Evolutionary conservation across 1,284 basidiomycete genomes (phyloP).

Genomic region (Rhodotorula glutinis): DNA sequence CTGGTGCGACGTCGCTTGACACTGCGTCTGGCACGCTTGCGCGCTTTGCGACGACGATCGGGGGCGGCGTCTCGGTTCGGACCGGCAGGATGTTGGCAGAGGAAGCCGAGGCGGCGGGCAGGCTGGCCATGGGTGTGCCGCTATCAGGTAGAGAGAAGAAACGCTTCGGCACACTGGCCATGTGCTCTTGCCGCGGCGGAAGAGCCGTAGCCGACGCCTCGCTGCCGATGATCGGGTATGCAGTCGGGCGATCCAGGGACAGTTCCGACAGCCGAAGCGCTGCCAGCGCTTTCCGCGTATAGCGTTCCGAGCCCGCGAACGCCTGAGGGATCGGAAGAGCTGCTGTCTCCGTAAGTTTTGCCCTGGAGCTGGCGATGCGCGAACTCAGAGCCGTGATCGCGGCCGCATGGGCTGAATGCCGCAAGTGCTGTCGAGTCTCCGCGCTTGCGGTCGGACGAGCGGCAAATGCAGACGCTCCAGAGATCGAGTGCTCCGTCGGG

Average conservation of each 20-base stretch:
- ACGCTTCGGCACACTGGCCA: not conserved
- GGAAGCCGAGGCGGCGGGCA: not conserved
- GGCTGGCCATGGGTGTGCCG: not conserved
- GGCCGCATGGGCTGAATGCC: not conserved
- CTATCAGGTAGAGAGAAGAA: not conserved
- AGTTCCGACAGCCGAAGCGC: not conserved
- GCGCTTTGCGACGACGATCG: not conserved
- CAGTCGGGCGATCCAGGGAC: not conserved
- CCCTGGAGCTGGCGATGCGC: not conserved
- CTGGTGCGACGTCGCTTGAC: not conserved
- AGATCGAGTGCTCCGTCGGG: too few species aligned
- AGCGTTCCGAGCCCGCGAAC: not conserved
- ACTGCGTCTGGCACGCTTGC: not conserved
- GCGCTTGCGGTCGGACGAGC: too few species aligned
- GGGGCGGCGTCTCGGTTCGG: not conserved
- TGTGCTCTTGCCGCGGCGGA: too few species aligned
- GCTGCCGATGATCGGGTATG: not conserved
- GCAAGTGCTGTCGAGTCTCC: not conserved
- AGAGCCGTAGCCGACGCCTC: too few species aligned
- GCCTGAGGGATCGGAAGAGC: too few species aligned
- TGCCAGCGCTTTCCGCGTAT: not conserved
- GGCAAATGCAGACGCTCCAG: too few species aligned
- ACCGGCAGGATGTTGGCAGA: not conserved
- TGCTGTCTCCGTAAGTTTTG: too few species aligned
- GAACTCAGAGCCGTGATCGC: not conserved